phyloP scores from a whole-genome alignment of 2,329 filamentous ascomycete species.

The Xylariomycetidae sp. region DNA sequence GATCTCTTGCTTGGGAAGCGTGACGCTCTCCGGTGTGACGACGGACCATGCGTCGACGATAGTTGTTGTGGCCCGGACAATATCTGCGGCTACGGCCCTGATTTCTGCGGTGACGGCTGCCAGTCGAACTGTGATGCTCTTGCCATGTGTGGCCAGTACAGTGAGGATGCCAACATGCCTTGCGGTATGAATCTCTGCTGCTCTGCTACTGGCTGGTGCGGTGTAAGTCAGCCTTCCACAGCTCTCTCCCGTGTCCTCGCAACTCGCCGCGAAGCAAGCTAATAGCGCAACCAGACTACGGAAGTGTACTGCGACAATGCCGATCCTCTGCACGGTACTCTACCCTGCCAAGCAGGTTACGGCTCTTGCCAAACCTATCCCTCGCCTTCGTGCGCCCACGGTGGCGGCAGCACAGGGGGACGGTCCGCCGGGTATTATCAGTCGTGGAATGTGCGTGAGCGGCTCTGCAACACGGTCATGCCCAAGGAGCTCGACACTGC shows the following conservation, averaged over 20 bases:
- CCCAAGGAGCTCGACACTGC: constrained; percentile 13
- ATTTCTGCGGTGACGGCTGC: constrained; percentile 1
- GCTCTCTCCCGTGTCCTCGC: neutral
- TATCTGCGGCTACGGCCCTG: neutral
- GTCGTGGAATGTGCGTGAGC: constrained; percentile 18
- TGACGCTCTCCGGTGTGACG: no score
- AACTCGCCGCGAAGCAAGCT: neutral
- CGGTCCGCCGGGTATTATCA: constrained; percentile 31
- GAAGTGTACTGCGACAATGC: no score
- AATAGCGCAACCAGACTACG: constrained; percentile 3
- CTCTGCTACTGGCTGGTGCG: constrained; percentile 19
- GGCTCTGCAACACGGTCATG: constrained; percentile 11
- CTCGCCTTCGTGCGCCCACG: no score
- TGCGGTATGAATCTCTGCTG: constrained; percentile 29
- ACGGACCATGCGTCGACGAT: constrained; percentile 2
- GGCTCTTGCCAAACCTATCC: no score
- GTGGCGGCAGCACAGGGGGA: no score
- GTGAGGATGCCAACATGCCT: constrained; percentile 5
- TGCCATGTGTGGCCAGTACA: constrained; percentile 14
- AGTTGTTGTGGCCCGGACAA: neutral
- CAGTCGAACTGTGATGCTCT: constrained; percentile 3
- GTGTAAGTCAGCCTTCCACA: constrained; percentile 3
- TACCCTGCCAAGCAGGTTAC: no score
- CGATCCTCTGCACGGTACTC: no score
- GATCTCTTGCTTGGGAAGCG: no score